A percentile compares a stretch with the other conserved stretches of the same genome.
phyloP scores from a whole-genome alignment of 2,329 filamentous ascomycete genomes.

The Cordyceps cateniannulata region DNA sequence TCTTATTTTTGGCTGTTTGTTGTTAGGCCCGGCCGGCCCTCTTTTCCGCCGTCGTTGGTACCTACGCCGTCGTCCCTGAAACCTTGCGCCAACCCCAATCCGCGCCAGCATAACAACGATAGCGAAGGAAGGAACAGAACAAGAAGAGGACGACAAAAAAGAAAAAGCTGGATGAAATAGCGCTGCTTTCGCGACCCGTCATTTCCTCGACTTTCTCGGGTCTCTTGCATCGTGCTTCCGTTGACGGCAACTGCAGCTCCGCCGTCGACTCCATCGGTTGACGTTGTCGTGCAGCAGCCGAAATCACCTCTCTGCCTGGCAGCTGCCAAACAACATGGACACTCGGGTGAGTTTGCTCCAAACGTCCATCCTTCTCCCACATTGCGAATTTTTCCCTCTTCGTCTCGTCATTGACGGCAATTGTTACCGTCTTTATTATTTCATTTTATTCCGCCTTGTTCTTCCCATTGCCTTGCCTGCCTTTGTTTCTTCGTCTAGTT shows the following conservation, averaged over 20 bases:
- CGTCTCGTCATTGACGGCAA: slow-evolving; percentile 8
- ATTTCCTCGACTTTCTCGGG: background rate
- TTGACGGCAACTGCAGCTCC: background rate
- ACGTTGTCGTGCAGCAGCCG: slow-evolving; percentile 10
- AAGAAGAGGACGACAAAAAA: background rate
- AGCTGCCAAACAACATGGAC: slow-evolving; percentile 25
- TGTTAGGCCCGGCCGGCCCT: slow-evolving; percentile 1
- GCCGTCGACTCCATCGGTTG: slow-evolving; percentile 9
- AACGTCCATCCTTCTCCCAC: slow-evolving; percentile 6
- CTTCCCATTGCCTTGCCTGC: slow-evolving; percentile 3
- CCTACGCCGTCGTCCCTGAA: background rate
- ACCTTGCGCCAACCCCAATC: slow-evolving; percentile 1
- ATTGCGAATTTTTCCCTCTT: background rate
- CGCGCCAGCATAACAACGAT: background rate
- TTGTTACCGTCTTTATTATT: slow-evolving; percentile 4
- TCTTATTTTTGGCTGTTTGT: slow-evolving; percentile 4
- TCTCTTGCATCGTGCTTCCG: background rate
- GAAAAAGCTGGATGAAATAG: background rate
- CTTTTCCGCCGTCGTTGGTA: background rate
- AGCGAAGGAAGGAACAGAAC: background rate
- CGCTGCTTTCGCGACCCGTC: background rate
- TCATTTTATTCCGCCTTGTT: background rate
- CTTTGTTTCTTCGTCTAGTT: slow-evolving; percentile 1
- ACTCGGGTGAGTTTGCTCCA: slow-evolving; percentile 26
- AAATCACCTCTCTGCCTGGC: slow-evolving; percentile 12